Base-by-base conservation (phyloP, 1,284 basidiomycete genomes). In the Inonotus obliquus region DNA sequence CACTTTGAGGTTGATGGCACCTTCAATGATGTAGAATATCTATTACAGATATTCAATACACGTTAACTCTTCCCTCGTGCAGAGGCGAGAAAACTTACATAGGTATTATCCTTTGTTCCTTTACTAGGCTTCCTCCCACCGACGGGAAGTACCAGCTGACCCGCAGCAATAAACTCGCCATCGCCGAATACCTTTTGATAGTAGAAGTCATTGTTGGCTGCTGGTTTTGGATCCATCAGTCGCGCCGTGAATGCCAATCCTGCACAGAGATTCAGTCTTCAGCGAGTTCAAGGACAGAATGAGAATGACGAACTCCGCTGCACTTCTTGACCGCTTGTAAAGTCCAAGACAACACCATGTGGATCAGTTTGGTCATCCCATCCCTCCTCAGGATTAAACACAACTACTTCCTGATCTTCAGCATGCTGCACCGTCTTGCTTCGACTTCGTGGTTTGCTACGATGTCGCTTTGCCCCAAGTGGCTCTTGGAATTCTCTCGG, bases 151-250 rank as follows among this genome's bases (percentile, higher is more conserved):
- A 85, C 79, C 38, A 98, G 79, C 59, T 94, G 84, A 0, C 97
- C 97, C 17, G 93, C 89, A 0, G 96, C 96, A 68, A 97, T 87
- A 70, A 93, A 96, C 54, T 92, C 87, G 54, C 86, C 89, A 66
- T 98, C 94, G n/a, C 88, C 87, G 72, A 97, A 97, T n/a, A 96
- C 83, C 75, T 96, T 97, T 71, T 97, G 89, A 72, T 95, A 99
- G 29, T 77, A 78, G 83, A 96, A 99, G 23, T 82, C 79, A 49
- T 81, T 81, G 57, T 83, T 83, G 14, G 81, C 81, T 2, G 84
- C 80, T 17, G 81, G 75, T 58, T 77, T 78, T n/a, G 85, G 85
- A 1, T 81, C 69, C 21, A 91, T 77, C 78, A 85, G 82, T 53
- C 76, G 80, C n/a, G 83, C 76, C 11, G 91, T 87, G 70, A 85